Evolutionary conservation across 1,139 yeast species (phyloP).

Genomic region (Yamadazyma songkhlaensis): DNA sequence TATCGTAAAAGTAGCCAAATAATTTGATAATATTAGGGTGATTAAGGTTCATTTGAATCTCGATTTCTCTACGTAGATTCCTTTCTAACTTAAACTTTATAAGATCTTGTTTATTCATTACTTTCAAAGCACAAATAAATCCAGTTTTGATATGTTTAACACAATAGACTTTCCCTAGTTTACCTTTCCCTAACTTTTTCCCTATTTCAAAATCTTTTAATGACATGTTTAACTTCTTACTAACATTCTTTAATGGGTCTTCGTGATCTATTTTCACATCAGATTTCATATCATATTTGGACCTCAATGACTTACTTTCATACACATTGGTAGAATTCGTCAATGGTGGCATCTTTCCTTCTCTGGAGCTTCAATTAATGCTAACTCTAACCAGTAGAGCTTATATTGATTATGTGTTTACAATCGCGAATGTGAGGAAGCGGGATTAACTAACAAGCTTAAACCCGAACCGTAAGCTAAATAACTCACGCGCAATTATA

Average conservation of each 20-base stretch:
- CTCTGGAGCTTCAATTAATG: too few relatives aligned
- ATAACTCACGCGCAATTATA: neutral
- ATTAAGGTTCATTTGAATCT: conserved; percentile 74
- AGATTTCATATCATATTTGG: neutral
- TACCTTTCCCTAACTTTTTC: conserved; percentile 85
- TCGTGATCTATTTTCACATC: neutral
- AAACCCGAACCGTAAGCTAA: too few relatives aligned
- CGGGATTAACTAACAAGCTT: neutral
- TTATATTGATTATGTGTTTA: neutral
- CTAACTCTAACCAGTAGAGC: too few relatives aligned
- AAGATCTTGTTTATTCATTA: conserved; percentile 81
- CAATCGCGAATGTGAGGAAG: conserved; percentile 2
- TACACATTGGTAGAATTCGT: conserved; percentile 7
- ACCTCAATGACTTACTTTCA: neutral
- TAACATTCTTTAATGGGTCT: neutral
- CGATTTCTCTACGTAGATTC: conserved; percentile 88
- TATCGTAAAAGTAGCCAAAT: conserved; percentile 84
- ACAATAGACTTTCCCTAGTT: conserved; percentile 89
- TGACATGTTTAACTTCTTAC: conserved; percentile 8
- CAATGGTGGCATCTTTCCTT: conserved; percentile 5
- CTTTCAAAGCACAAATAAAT: conserved; percentile 84
- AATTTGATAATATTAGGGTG: conserved; percentile 80
- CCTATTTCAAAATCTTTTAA: conserved; percentile 83
- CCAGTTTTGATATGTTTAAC: conserved; percentile 76
- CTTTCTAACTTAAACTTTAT: conserved; percentile 75